Conservation (phyloP, 2,329 filamentous ascomycete species). For the Talaromyces amestolkiae region DNA sequence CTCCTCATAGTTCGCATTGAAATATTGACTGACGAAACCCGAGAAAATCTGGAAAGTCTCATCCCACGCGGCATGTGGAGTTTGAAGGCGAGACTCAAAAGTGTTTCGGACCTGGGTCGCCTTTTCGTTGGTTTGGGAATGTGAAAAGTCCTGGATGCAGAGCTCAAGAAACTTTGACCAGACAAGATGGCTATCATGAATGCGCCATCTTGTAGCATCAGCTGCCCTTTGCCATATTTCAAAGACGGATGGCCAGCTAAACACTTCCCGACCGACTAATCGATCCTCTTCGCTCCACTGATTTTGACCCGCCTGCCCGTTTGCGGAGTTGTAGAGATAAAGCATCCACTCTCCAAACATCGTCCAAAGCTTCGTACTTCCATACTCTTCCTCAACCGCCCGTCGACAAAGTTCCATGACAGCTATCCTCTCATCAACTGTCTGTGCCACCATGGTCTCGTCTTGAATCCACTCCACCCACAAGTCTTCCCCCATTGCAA, state of each 20-base stretch:
- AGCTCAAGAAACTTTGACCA: constrained; percentile 62
- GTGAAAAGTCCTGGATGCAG: constrained; percentile 52
- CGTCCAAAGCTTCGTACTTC: constrained; percentile 61
- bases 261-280: constrained; percentile 57
- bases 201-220: constrained; percentile 58
- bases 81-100: constrained; percentile 55
- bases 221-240: constrained; percentile 57
- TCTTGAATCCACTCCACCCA: constrained; percentile 65
- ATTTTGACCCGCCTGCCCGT: constrained; percentile 40
- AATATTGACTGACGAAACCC: constrained; percentile 57
- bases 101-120: constrained; percentile 49
- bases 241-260: constrained; percentile 55
- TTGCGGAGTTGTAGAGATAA: constrained; percentile 54
- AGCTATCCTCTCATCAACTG: constrained; percentile 56
- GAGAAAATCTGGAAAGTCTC: constrained; percentile 60
- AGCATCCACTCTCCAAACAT: constrained; percentile 62
- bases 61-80: constrained; percentile 60
- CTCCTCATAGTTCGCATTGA: constrained; percentile 54
- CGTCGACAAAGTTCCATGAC: constrained; percentile 60
- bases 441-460: constrained; percentile 57
- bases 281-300: constrained; percentile 57
- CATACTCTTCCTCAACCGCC: constrained; percentile 60
- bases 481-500: constrained; percentile 61
- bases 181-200: constrained; percentile 60
- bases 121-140: constrained; percentile 48